Evolutionary conservation across 768 basidiomycete genomes (phyloP), one percentile per base, ranked within the genome.

Genomic region (Hysterangium stoloniferum): DNA sequence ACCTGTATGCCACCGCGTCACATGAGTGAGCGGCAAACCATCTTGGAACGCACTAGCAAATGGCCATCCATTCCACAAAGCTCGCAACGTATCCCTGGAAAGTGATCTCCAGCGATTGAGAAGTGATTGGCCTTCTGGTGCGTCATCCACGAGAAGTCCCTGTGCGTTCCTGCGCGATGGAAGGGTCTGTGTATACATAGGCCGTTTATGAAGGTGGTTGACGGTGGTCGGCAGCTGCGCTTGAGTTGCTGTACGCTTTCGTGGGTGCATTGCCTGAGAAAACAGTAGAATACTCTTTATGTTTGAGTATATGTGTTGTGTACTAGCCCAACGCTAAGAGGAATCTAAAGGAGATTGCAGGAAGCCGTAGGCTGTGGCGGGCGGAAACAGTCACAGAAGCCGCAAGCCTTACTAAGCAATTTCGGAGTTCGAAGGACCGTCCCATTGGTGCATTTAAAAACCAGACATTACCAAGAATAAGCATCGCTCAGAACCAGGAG

Each of bases 161-260:
- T 41, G 49, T 27, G 27, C 43, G 13, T 27, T 51, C 15, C n/a
- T 7, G n/a, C 49, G 37, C 25, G 17, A 41, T 7, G 49, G 49
- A n/a, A 51, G 49, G 12, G 49, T 41, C 31, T 51, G 37, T 5
- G 47, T 38, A 34, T 48, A 48, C 49, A 51, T 51, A 11, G 37
- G 49, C 27, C 49, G 49, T 32, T 51, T 51, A 31, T 51, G 37
- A 25, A 28, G 24, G 31, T 51, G 49, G 22, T 40, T 31, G 15
- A 43, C 31, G 13, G 27, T 51, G 19, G 38, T 25, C 19, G 49
- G 38, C 15, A 51, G 33, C 31, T 41, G 49, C 17, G 49, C 49
- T 27, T 51, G n/a, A 13, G 49, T 33, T 15, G 49, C 49, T 20
- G 49, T 41, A 15, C 49, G 49, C 35, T 51, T 51, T 37, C n/a